These are phyloP conservation scores for Pythium catenulatum DNA, from an alignment of 352 stramenopile genomes.

Conservation along the genomic window DNA sequence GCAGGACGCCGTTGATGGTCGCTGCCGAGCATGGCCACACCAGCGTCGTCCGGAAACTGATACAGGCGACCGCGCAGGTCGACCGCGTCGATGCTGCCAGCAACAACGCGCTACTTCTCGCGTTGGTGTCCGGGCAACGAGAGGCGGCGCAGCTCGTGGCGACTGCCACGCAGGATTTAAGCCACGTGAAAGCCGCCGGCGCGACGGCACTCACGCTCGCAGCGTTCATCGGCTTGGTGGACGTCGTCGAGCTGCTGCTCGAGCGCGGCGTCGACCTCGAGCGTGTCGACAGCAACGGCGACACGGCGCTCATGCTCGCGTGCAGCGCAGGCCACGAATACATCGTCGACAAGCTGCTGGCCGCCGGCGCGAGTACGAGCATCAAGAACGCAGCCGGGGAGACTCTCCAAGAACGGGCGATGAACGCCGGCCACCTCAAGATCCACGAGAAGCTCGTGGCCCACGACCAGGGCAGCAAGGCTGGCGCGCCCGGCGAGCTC, in stretches of 20 bases:
- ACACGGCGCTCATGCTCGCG: not conserved
- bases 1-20: not conserved
- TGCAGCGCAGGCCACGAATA: not conserved
- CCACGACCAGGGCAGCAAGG: no score
- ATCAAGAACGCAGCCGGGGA: not conserved
- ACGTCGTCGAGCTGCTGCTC: not conserved
- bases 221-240: not conserved
- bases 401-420: not conserved
- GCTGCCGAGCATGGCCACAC: not conserved
- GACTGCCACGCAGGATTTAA: not conserved
- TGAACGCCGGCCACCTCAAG: not conserved
- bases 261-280: not conserved
- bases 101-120: conserved; percentile 1
- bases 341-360: not conserved
- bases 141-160: not conserved
- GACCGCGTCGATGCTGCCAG: not conserved
- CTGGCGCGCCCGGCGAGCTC: no score
- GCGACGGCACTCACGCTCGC: not conserved
- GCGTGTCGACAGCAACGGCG: not conserved
- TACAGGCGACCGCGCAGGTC: not conserved
- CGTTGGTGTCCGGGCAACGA: not conserved
- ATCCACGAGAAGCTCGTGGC: not conserved
- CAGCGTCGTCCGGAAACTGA: not conserved
- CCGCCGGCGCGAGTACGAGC: not conserved
- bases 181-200: not conserved